Evolutionary conservation across 2,329 filamentous ascomycete genomes (phyloP), one percentile per base, ranked within the genome.

Genomic region (Pyrenophora graminea): DNA sequence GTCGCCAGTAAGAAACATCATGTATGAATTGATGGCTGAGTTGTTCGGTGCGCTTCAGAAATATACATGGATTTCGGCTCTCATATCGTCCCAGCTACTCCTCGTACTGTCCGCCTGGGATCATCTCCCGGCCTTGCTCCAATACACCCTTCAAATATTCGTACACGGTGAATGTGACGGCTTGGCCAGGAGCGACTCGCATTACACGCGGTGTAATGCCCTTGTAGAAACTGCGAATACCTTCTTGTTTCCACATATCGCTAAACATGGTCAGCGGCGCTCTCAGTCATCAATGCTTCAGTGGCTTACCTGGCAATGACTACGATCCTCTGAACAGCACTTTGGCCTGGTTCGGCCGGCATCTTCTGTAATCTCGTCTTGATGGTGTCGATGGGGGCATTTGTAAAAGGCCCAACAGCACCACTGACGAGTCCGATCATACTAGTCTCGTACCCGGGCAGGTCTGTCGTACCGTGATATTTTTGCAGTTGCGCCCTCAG

Each of bases 381-480:
- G 80, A 99, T 97, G 33, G 94, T 99, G 71, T 99, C 94, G 71
- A 99, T 97, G 18, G 94, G 94, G 23, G 95, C 94, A 72, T 99
- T 99, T 64, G 89, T 94, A 69, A 99, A 83, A 4, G 94, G 94
- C 1, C 94, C 94, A 84, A 99, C 95, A 55, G 94, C 94, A 63
- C 94, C 94, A 46, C 86, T 90, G 21, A 99, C 87, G 48, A 99
- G 82, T 30, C 92, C 94, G 63, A 97, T 96, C 6, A 93, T 43
- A 5, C 91, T 92, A 2, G 94, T 99, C 77, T 97, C 91, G 77
- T 88, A 97, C 45, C 85, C 85, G 2, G 94, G 93, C 36, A 99
- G 80, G 58, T 83, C 80, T 55, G 85, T 87, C 63, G 89, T 79
- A 6, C 88, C 87, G 75, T 96, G 91, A 69, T 79, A 84, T 42